These are phyloP conservation scores for Lentinula boryana DNA, from an alignment of 768 basidiomycete genomes.

Conservation along the genomic window DNA sequence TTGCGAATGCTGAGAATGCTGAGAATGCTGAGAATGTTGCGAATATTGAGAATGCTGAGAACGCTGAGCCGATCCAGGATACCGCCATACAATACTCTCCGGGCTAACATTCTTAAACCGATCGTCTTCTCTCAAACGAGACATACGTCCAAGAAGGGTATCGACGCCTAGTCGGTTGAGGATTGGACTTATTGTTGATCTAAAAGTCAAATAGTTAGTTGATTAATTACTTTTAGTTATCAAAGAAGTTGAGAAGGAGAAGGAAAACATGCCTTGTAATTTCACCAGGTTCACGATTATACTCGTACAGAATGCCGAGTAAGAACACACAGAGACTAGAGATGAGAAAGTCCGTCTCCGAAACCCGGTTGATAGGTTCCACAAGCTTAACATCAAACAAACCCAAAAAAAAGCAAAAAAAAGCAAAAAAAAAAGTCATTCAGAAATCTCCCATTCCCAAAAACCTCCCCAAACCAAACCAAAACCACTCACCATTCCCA, in stretches of 20 bases:
- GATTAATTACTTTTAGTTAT: background rate
- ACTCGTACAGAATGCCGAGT: constrained; percentile 93
- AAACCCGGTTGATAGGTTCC: constrained; percentile 88
- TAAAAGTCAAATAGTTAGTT: constrained; percentile 18
- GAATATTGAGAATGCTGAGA: too few species aligned
- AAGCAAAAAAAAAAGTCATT: background rate
- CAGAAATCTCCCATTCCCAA: constrained; percentile 87
- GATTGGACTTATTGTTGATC: constrained; percentile 84
- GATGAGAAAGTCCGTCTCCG: constrained; percentile 79
- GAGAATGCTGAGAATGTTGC: too few species aligned
- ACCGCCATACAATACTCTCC: constrained; percentile 65
- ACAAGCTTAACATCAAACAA: constrained; percentile 65
- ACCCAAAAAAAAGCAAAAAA: too few species aligned
- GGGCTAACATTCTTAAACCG: constrained; percentile 89
- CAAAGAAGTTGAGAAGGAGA: background rate
- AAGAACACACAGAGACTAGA: constrained; percentile 90
- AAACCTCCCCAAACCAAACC: too few species aligned
- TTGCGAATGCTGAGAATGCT: too few species aligned
- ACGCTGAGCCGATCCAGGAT: constrained; percentile 23
- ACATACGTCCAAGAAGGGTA: constrained; percentile 80
- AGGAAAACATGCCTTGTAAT: constrained; percentile 80
- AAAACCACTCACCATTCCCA: constrained; percentile 87
- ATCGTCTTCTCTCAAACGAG: constrained; percentile 85
- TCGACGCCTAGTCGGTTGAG: constrained; percentile 88
- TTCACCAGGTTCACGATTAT: constrained; percentile 91